Evolutionary conservation across 768 basidiomycete genomes (phyloP).

Genomic region (Boletus rubropictus): DNA sequence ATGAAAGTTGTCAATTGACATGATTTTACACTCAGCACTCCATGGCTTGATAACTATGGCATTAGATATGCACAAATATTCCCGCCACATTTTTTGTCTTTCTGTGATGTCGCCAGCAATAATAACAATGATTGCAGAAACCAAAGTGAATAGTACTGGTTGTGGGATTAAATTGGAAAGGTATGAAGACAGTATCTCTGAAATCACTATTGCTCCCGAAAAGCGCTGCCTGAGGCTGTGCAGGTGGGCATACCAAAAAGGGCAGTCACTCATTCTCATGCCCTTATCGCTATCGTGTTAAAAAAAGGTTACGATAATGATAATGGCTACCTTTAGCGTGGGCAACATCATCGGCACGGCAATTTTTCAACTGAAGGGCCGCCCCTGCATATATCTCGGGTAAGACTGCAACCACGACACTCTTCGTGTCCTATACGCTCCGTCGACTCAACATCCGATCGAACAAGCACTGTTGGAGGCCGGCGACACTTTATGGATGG

Average conservation of each 20-base stretch:
- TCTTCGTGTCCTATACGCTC: conserved; percentile 43
- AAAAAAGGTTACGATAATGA: conserved; percentile 52
- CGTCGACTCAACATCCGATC: conserved; percentile 51
- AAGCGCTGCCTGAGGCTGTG: too few species aligned
- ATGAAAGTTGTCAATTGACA: too few species aligned
- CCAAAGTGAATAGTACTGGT: too few species aligned
- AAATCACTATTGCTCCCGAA: too few species aligned
- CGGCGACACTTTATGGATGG: conserved; percentile 43
- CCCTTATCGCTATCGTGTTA: neutral
- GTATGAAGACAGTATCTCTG: too few species aligned
- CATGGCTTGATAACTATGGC: too few species aligned
- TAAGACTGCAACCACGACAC: conserved; percentile 59
- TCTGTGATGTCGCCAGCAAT: too few species aligned
- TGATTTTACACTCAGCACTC: too few species aligned
- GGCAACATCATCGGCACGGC: conserved; percentile 61
- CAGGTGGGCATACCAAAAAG: conserved; percentile 68
- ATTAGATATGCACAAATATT: too few species aligned
- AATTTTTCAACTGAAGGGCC: conserved; percentile 57
- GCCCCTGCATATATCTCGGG: conserved; percentile 61
- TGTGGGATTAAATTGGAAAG: too few species aligned
- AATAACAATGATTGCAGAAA: too few species aligned
- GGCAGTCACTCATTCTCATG: conserved; percentile 12
- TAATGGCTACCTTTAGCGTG: conserved; percentile 46
- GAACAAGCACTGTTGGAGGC: conserved; percentile 46
- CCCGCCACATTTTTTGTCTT: too few species aligned